A percentile compares a stretch with the other conserved stretches of the same genome.
Conservation (phyloP, 768 basidiomycete species). For the Hygrocybe punicea region DNA sequence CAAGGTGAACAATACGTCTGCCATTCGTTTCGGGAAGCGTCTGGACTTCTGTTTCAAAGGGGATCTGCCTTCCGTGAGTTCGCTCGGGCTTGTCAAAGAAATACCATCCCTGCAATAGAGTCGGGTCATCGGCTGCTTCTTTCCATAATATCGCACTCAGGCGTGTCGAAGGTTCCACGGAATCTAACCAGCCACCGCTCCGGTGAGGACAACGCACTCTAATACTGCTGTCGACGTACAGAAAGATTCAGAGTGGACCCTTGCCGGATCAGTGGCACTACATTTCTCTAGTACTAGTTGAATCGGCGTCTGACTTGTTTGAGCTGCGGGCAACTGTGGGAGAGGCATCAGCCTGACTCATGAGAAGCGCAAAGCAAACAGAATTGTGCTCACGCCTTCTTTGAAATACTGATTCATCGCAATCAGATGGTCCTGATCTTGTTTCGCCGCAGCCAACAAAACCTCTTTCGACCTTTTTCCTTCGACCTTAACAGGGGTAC, state of each 20-base stretch:
- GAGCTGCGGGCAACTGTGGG: no score
- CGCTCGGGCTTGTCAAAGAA: background rate
- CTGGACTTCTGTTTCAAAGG: background rate
- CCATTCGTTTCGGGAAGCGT: background rate
- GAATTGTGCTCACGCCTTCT: no score
- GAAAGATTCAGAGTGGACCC: background rate
- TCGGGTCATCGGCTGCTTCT: background rate
- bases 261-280: no score
- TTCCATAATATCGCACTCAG: background rate
- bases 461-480: no score
- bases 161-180: background rate
- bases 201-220: background rate
- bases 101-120: background rate
- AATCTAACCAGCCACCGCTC: background rate
- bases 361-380: no score
- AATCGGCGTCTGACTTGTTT: no score
- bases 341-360: no score
- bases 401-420: no score
- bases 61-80: background rate
- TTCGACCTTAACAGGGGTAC: background rate
- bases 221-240: background rate
- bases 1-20: background rate
- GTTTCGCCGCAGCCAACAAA: no score
- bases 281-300: no score
- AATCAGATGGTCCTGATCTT: no score